These are phyloP conservation scores for Cercospora beticola DNA, from an alignment of 2,329 filamentous ascomycete species.

Conservation along the genomic window DNA sequence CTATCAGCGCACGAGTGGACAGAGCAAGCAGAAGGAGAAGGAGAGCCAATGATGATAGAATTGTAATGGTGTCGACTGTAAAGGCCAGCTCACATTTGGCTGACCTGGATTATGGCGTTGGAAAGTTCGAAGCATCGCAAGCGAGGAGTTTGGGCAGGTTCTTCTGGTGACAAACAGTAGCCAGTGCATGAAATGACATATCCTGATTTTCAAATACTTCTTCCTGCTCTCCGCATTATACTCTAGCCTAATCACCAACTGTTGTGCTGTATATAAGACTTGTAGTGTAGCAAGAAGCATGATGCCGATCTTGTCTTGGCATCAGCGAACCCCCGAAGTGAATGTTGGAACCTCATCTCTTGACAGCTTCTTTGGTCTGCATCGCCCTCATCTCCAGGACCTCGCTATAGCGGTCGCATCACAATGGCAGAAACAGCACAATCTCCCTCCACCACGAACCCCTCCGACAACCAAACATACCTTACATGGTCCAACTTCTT, in stretches of 20 bases:
- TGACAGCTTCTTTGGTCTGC: not conserved
- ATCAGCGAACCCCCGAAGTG: not conserved
- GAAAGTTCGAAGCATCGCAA: not conserved
- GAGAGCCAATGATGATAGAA: slow-evolving; percentile 3
- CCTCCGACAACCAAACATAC: slow-evolving; percentile 38
- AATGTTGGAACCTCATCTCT: not conserved
- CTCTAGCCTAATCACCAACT: not conserved
- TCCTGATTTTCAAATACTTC: not conserved
- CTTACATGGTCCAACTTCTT: slow-evolving; percentile 81
- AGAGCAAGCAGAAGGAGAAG: slow-evolving; percentile 31
- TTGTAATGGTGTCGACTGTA: not conserved
- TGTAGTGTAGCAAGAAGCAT: not conserved
- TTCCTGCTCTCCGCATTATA: not conserved
- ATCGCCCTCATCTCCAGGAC: not conserved
- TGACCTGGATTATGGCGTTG: slow-evolving; percentile 7
- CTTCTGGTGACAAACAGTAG: not conserved
- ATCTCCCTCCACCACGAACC: slow-evolving; percentile 9
- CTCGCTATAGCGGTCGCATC: not conserved
- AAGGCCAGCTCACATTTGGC: slow-evolving; percentile 4
- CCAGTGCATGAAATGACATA: slow-evolving; percentile 3
- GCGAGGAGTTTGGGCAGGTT: not conserved
- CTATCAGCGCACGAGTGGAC: slow-evolving; percentile 44
- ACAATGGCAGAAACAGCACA: slow-evolving; percentile 19
- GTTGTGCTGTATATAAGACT: not conserved
- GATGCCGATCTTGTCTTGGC: not conserved